Conservation (phyloP, 176 grass and related monocot genomes). For the Panicum miliaceum region DNA sequence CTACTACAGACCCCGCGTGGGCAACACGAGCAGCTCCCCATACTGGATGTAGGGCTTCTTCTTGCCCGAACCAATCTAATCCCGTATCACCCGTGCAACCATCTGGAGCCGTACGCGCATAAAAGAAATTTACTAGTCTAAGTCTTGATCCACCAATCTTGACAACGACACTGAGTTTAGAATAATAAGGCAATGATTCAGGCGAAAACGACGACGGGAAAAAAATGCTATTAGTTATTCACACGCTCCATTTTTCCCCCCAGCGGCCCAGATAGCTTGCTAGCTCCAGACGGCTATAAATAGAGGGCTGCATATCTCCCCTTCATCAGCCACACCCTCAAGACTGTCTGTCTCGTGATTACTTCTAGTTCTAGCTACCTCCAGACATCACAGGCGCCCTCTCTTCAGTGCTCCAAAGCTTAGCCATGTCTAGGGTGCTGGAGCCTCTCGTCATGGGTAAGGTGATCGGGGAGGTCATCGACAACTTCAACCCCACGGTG, state of each 20-base stretch:
- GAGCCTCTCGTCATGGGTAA: slow-evolving; percentile 83
- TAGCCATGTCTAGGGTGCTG: slow-evolving; percentile 71
- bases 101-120: too few species aligned
- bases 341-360: slow-evolving; percentile 21
- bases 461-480: slow-evolving; percentile 96
- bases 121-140: too few species aligned
- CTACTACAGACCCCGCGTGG: too few species aligned
- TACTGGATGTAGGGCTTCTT: too few species aligned
- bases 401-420: slow-evolving; percentile 20
- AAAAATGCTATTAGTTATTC: slow-evolving; percentile 15
- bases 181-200: slow-evolving; percentile 26
- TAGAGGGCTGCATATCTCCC: slow-evolving; percentile 40
- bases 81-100: too few species aligned
- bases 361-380: background rate
- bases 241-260: background rate
- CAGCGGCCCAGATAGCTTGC: background rate
- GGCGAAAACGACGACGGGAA: slow-evolving; percentile 8
- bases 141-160: too few species aligned
- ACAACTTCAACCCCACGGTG: slow-evolving; percentile 77
- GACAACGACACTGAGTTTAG: too few species aligned
- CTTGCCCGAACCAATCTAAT: too few species aligned
- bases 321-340: slow-evolving; percentile 20
- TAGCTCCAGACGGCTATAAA: slow-evolving; percentile 58
- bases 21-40: too few species aligned
- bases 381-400: background rate